phyloP scores from a whole-genome alignment of 345 rosid genomes.

The Syzygium aqueum region DNA sequence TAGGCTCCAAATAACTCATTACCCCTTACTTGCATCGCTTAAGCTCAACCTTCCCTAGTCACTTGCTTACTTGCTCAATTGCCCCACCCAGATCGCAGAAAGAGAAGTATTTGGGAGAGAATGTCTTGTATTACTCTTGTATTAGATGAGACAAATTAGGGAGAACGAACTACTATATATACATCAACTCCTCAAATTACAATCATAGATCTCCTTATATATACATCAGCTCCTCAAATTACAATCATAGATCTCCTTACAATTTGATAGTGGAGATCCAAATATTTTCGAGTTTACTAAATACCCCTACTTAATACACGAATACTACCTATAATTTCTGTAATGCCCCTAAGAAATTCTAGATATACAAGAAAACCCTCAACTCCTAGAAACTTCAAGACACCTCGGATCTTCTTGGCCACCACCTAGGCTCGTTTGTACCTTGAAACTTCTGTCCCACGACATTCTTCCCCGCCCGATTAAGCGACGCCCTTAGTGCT shows the following conservation, averaged over 20 bases:
- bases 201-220: background rate
- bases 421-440: background rate
- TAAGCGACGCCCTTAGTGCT: background rate
- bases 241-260: background rate
- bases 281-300: too few relatives aligned
- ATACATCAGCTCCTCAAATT: background rate
- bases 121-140: background rate
- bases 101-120: background rate
- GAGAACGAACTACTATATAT: background rate
- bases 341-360: background rate
- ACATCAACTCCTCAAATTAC: background rate
- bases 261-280: accelerated
- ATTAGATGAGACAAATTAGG: background rate
- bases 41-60: background rate
- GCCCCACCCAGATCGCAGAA: background rate
- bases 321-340: background rate
- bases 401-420: background rate
- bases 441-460: background rate
- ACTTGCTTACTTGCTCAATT: background rate
- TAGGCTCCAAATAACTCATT: background rate
- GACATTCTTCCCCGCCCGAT: background rate
- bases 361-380: background rate
- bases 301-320: background rate
- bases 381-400: background rate
- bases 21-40: background rate